Percentiles rank a stretch among this genome's conserved stretches.
These are phyloP conservation scores for Bidens hawaiensis DNA, from an alignment of 140 eudicot genomes.

Conservation along the genomic window DNA sequence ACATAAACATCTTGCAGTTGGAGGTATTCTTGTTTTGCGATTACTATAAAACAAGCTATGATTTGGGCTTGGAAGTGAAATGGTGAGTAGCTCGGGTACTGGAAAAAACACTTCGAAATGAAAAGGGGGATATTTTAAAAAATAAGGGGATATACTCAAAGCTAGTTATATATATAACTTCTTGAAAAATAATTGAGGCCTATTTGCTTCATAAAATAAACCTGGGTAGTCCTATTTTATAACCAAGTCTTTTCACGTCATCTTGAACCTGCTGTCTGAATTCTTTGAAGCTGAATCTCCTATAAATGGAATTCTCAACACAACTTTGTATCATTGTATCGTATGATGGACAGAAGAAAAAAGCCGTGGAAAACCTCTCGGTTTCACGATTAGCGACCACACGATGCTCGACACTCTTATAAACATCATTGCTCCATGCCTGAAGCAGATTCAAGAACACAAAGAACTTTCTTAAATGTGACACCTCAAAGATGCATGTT, in stretches of 20 bases:
- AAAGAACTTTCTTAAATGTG: not conserved
- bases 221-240: slow-evolving; percentile 75
- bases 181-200: not conserved
- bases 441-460: slow-evolving; percentile 24
- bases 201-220: slow-evolving; percentile 34
- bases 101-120: not conserved
- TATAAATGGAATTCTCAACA: slow-evolving; percentile 43
- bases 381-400: slow-evolving; percentile 55
- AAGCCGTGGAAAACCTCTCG: slow-evolving; percentile 83
- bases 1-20: slow-evolving; percentile 6
- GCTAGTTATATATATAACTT: not conserved
- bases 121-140: not conserved
- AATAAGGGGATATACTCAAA: slow-evolving; percentile 21
- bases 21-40: not conserved
- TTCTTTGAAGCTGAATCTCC: slow-evolving; percentile 65
- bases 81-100: not conserved
- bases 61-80: not conserved
- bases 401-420: slow-evolving; percentile 88
- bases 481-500: not conserved
- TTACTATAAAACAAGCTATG: not conserved
- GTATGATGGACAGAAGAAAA: slow-evolving; percentile 72
- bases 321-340: slow-evolving; percentile 62
- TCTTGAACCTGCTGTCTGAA: slow-evolving; percentile 79
- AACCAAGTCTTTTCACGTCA: slow-evolving; percentile 64
- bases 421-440: slow-evolving; percentile 93